Evolutionary conservation across 176 grass and related monocot species (phyloP), one percentile per base, ranked within the genome.

Genomic region (Musa troglodytarum): DNA sequence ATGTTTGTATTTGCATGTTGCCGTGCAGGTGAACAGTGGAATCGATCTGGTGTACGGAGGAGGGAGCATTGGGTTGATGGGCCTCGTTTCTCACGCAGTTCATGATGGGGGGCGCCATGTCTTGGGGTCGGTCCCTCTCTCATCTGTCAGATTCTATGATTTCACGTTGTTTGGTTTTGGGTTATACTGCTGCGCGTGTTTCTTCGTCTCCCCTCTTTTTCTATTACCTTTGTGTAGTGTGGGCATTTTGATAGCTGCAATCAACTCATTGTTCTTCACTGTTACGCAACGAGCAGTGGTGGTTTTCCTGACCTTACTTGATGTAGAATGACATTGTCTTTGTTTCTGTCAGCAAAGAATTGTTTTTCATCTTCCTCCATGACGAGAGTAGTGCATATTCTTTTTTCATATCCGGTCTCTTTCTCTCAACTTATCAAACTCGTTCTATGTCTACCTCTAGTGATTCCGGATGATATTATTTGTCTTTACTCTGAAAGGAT

Each of bases 41-140:
- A 97, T 97, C 76, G 94, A 97, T 80, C 74, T 97, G 82, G 94
- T 97, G 77, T 97, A 97, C 65, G 94, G 94, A 13, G 94, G 94
- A 73, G 94, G 94, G 64, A 93, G 90, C 86, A 97, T 97, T 69
- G 94, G 94, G 54, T 85, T 97, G 82, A 97, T 97, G 94, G 94
- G 94, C 9, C 78, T 97, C 22, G 90, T 97, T 78, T 97, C 94
- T 73, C 90, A 97, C 76, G 94, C 94, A 66, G 94, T 97, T 78
- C 94, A 93, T 87, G 86, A 97, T 80, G 94, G 94, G 77, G 94
- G 94, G 6, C 90, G 94, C 83, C 94, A 97, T 90, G 94, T 97
- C 57, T 83, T 97, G 82, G 94, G 94, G 94, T 96, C 71, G 57
- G 84, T 76, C 56, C 70, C 64, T 81, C 61, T 71, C 17, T 74